A percentile compares a stretch with the other conserved stretches of the same genome.
phyloP scores from a whole-genome alignment of 2,329 filamentous ascomycete genomes.

The Mollisiaceae sp. region DNA sequence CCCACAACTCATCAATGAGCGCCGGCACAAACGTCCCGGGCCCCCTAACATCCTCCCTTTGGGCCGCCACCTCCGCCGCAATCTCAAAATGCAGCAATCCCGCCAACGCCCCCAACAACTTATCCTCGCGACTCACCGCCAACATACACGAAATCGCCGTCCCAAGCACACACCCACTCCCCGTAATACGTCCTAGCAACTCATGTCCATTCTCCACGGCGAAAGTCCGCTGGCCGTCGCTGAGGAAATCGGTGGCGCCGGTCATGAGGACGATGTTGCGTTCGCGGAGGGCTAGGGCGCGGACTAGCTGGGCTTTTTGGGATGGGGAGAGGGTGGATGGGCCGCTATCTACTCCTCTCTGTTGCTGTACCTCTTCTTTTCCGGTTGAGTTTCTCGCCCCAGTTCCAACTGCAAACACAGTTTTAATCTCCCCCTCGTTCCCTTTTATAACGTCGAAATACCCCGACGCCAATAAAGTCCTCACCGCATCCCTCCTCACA shows the following conservation, averaged over 20 bases:
- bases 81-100: constrained; percentile 80
- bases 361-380: too few species aligned
- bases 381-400: too few species aligned
- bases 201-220: constrained; percentile 78
- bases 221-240: constrained; percentile 72
- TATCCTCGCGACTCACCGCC: constrained; percentile 65
- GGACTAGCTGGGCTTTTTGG: too few species aligned
- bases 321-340: too few species aligned
- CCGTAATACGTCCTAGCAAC: constrained; percentile 72
- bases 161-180: constrained; percentile 84
- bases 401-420: too few species aligned
- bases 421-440: constrained; percentile 86
- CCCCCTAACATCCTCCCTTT: constrained; percentile 71
- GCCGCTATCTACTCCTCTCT: constrained; percentile 87
- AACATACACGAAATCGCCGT: constrained; percentile 79
- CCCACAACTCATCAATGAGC: constrained; percentile 75
- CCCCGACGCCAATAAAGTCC: constrained; percentile 71
- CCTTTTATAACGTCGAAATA: constrained; percentile 92
- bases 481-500: constrained; percentile 73
- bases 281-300: constrained; percentile 73
- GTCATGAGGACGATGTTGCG: constrained; percentile 82
- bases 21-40: constrained; percentile 87
- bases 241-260: constrained; percentile 76
- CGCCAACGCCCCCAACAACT: constrained; percentile 74
- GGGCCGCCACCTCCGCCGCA: constrained; percentile 65